phyloP scores from a whole-genome alignment of 2,329 filamentous ascomycete genomes.

The Calonectria ilicicola region DNA sequence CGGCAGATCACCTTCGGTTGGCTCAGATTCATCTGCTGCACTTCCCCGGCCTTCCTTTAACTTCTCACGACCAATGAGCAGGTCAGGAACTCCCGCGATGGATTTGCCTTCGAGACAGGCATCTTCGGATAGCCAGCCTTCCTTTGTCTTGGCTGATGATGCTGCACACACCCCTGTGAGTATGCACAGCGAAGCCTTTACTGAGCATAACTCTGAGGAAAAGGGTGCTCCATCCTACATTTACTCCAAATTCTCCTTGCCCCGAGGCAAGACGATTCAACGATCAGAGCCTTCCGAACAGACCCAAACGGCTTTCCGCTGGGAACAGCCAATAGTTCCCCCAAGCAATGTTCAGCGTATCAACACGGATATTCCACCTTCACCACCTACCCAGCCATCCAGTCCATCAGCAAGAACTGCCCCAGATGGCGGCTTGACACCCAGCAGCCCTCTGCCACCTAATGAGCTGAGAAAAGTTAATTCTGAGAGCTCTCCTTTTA shows the following conservation, averaged over 20 bases:
- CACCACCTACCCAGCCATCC: constrained; percentile 70
- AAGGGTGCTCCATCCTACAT: constrained; percentile 79
- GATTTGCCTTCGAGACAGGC: constrained; percentile 72
- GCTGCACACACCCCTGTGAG: constrained; percentile 77
- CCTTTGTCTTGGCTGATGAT: constrained; percentile 73
- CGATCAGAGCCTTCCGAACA: constrained; percentile 72
- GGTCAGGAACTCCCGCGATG: constrained; percentile 70
- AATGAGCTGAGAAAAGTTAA: constrained; percentile 64
- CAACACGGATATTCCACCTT: constrained; percentile 65
- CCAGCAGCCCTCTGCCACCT: constrained; percentile 52
- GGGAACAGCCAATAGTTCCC: constrained; percentile 66
- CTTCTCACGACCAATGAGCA: constrained; percentile 91
- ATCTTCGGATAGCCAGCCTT: constrained; percentile 76
- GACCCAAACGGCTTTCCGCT: constrained; percentile 67
- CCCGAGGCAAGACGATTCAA: constrained; percentile 83
- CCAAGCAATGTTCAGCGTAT: constrained; percentile 58
- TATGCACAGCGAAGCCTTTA: constrained; percentile 77
- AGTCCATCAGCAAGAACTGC: constrained; percentile 61
- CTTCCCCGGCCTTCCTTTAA: constrained; percentile 85
- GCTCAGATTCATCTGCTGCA: constrained; percentile 82
- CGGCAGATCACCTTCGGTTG: constrained; percentile 84
- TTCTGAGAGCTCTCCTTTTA: constrained; percentile 55
- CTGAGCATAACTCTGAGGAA: constrained; percentile 63
- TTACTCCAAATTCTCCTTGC: constrained; percentile 86
- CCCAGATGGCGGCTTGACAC: constrained; percentile 51